phyloP scores from a whole-genome alignment of 2,329 filamentous ascomycete species.

The Alternaria sp. region DNA sequence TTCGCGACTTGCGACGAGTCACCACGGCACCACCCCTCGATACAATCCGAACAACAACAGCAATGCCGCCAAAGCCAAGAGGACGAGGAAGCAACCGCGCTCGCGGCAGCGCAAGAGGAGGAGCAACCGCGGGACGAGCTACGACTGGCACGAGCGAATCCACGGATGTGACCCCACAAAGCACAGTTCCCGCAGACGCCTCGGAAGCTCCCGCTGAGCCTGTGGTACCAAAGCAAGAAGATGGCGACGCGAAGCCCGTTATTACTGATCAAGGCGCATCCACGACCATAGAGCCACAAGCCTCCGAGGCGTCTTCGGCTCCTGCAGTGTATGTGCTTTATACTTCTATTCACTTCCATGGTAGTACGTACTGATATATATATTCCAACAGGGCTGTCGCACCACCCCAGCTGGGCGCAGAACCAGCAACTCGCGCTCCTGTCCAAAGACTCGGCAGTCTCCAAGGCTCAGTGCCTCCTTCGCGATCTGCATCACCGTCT shows the following conservation, averaged over 20 bases:
- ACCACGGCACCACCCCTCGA: conserved; percentile 13
- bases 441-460: conserved; percentile 43
- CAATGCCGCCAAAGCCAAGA: conserved; percentile 48
- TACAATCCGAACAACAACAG: conserved; percentile 4
- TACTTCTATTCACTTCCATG: not conserved
- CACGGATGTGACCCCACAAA: conserved; percentile 28
- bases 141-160: conserved; percentile 24
- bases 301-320: conserved; percentile 15
- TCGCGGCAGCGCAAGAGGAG: conserved; percentile 34
- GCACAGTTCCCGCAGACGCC: conserved; percentile 20
- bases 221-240: conserved; percentile 35
- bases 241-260: conserved; percentile 27
- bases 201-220: conserved; percentile 18
- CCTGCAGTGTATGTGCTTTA: conserved; percentile 26
- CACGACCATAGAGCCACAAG: conserved; percentile 26
- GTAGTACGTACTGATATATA: conserved; percentile 13
- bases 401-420: conserved; percentile 30
- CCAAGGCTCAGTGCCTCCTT: conserved; percentile 39
- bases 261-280: conserved; percentile 22
- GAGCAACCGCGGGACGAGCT: conserved; percentile 23
- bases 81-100: conserved; percentile 36
- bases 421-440: conserved; percentile 32
- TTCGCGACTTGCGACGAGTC: conserved; percentile 25
- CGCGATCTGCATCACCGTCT: conserved; percentile 43
- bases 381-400: conserved; percentile 20